Percentiles rank a stretch among this genome's conserved stretches.
Conservation (phyloP, 2,329 filamentous ascomycete species). For the Pestalotiopsis sp. region DNA sequence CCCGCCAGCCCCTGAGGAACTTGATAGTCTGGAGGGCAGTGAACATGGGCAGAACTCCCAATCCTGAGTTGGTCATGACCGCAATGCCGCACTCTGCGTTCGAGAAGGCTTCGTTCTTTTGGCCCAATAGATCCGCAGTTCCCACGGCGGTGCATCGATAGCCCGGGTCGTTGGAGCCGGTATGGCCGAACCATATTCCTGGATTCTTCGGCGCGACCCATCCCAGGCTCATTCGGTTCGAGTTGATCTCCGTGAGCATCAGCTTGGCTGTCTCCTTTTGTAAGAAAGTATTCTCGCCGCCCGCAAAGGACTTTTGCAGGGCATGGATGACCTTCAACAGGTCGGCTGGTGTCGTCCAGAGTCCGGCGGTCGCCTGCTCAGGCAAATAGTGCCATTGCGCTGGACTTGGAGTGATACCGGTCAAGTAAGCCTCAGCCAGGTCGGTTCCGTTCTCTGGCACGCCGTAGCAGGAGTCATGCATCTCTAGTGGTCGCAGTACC, state of each 20-base stretch:
- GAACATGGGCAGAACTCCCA: neutral
- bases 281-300: neutral
- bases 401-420: neutral
- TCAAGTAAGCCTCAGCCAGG: constrained; percentile 3
- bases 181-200: constrained; percentile 5
- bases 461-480: constrained; percentile 9
- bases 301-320: neutral
- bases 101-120: neutral
- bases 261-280: neutral
- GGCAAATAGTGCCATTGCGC: constrained; percentile 6
- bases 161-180: constrained; percentile 9
- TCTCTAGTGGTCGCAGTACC: constrained; percentile 9
- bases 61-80: constrained; percentile 4
- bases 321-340: constrained; percentile 3
- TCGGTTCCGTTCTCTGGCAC: neutral
- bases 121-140: neutral
- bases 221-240: constrained; percentile 2
- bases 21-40: constrained; percentile 1
- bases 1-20: constrained; percentile 1
- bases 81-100: constrained; percentile 4
- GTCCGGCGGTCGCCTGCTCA: constrained; percentile 8
- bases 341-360: constrained; percentile 12
- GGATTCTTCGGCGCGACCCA: constrained; percentile 8
- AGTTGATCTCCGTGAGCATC: constrained; percentile 11
- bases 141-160: constrained; percentile 7